Evolutionary conservation across 306 rosid species (phyloP), one percentile per base, ranked within the genome.

Genomic region (Calophaca sinica): DNA sequence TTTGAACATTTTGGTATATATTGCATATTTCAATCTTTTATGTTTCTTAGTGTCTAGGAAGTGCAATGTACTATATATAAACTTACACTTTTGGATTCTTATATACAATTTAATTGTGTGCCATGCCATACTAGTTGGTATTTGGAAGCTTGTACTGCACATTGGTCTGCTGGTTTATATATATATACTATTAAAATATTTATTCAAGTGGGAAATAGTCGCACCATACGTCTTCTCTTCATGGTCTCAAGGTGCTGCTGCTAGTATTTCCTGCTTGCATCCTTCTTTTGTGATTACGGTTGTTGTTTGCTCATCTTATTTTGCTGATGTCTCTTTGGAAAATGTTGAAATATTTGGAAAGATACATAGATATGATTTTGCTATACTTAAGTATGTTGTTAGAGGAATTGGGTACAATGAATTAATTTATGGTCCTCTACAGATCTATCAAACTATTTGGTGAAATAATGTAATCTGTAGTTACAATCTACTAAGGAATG

Each of bases 351-450:
- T 39, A 35, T 36, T 36, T 26, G 9, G 12, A 38, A 15, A 39
- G 50, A 57, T 52, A 26, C 32, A 3, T 33, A 54, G 15, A 51
- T 76, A 11, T 61, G 82, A 38, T 68, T 41, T 70, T n/a, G n/a
- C n/a, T n/a, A n/a, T n/a, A n/a, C n/a, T n/a, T n/a, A n/a, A n/a
- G n/a, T n/a, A n/a, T n/a, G n/a, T n/a, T n/a, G n/a, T n/a, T n/a
- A n/a, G n/a, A n/a, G n/a, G n/a, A n/a, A n/a, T n/a, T n/a, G n/a
- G n/a, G n/a, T n/a, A n/a, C n/a, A n/a, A n/a, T n/a, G n/a, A n/a
- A n/a, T n/a, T n/a, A n/a, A n/a, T n/a, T n/a, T n/a, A n/a, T n/a
- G n/a, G n/a, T n/a, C n/a, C n/a, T n/a, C n/a, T n/a, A n/a, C n/a
- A n/a, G n/a, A n/a, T n/a, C n/a, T n/a, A n/a, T n/a, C n/a, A n/a